Percentiles rank a stretch among this genome's conserved stretches.
Evolutionary conservation across 352 stramenopile genomes (phyloP).

Genomic region (Thalassiosira hispida): DNA sequence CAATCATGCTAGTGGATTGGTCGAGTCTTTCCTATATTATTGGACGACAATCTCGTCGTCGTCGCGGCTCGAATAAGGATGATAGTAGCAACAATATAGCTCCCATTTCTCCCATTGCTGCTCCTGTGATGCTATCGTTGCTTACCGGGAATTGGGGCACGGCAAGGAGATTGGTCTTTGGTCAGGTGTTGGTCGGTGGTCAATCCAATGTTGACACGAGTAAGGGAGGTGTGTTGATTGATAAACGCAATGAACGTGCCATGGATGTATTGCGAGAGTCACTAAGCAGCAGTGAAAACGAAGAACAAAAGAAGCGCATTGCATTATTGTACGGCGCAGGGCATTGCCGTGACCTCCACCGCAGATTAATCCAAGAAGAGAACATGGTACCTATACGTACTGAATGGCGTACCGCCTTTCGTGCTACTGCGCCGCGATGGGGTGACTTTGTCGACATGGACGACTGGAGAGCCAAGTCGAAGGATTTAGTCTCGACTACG

Average conservation of each 20-base stretch:
- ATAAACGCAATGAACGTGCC: slow-evolving; percentile 70
- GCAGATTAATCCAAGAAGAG: slow-evolving; percentile 51
- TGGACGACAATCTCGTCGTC: slow-evolving; percentile 13
- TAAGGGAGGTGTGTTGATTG: slow-evolving; percentile 59
- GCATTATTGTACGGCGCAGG: slow-evolving; percentile 76
- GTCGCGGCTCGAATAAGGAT: not conserved
- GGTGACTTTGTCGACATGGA: slow-evolving; percentile 35
- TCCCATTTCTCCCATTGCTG: slow-evolving; percentile 58
- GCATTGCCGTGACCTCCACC: slow-evolving; percentile 75
- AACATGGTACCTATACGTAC: slow-evolving; percentile 50
- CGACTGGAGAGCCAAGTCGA: slow-evolving; percentile 21
- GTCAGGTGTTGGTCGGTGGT: slow-evolving; percentile 64
- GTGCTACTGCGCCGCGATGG: slow-evolving; percentile 27
- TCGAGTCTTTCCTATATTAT: slow-evolving; percentile 53
- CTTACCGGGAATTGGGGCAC: slow-evolving; percentile 56
- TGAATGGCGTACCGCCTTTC: slow-evolving; percentile 77
- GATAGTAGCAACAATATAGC: slow-evolving; percentile 21
- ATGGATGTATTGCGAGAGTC: slow-evolving; percentile 54
- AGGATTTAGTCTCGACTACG: slow-evolving; percentile 13
- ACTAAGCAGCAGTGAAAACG: slow-evolving; percentile 6
- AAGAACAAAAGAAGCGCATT: slow-evolving; percentile 20
- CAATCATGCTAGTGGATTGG: slow-evolving; percentile 78
- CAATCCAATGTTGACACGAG: slow-evolving; percentile 41
- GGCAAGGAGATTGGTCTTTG: slow-evolving; percentile 71
- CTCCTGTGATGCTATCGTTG: slow-evolving; percentile 64